Base-by-base conservation (phyloP, 2,329 filamentous ascomycete genomes). In the Colletotrichum sansevieriae region DNA sequence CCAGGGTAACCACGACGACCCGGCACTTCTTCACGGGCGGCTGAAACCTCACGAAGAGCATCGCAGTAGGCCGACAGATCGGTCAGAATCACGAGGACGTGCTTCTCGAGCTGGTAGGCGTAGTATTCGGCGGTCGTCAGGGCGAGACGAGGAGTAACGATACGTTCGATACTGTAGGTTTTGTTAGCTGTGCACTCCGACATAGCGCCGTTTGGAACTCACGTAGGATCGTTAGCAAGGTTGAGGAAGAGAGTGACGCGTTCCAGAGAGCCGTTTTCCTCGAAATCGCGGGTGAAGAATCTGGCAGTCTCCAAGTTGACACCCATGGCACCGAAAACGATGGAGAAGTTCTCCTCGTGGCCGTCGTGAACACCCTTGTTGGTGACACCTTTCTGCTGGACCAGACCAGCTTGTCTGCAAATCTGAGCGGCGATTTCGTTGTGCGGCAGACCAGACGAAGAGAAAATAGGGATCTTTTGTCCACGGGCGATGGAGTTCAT, bases 391-490 rank as follows among this genome's bases (percentile, higher is more conserved):
- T 94, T 77, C 75, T 87, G 83, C 82, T 94, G 90, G 73, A 98
- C 97, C 79, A 99, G 84, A 82, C 95, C 90, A 75, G 96, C 96
- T 83, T 99, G 96, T 83, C 97, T 91, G 86, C 95, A 98, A 83
- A 99, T 99, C 84, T 98, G 95, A 54, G 96, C 97, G 67, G 97
- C 97, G 77, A 99, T 98, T 86, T 99, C 96, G 84, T 99, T 99
- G 85, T 99, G 97, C 44, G 97, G 97, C 68, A 99, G 90, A 94
- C 96, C 96, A 70, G 96, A 91, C 63, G 96, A 94, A 29, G 96
- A 99, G 90, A 99, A 99, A 77, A 99, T 99, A 75, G 97, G 96
- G 73, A 99, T 99, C 88, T 99, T 99, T 82, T 99, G 96, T 71
- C 96, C 96, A 89, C 96, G 94, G 73, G 97, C 96, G 81, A 98